phyloP scores from a whole-genome alignment of 2,329 filamentous ascomycete species.

The Cercospora sesami region DNA sequence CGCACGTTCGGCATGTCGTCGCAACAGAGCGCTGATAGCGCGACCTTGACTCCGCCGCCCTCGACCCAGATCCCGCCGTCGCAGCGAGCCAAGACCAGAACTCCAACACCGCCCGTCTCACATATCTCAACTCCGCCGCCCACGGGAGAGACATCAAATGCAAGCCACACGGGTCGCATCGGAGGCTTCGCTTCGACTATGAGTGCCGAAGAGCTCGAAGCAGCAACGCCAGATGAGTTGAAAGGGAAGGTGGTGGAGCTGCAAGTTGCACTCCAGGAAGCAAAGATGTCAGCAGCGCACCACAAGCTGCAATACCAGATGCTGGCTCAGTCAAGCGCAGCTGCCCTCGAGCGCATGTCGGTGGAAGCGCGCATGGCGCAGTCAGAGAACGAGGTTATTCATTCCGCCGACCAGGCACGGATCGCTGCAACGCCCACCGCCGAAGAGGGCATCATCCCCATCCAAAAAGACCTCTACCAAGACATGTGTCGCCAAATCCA shows the following conservation, averaged over 20 bases:
- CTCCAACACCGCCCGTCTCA: slow-evolving; percentile 54
- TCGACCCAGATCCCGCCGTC: slow-evolving; percentile 56
- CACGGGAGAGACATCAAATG: slow-evolving; percentile 35
- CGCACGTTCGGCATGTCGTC: neutral
- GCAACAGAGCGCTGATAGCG: slow-evolving; percentile 11
- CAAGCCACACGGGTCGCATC: slow-evolving; percentile 21
- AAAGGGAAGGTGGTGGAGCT: slow-evolving; percentile 56
- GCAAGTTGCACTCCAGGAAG: slow-evolving; percentile 58
- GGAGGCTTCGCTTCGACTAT: slow-evolving; percentile 38
- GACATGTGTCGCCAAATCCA: slow-evolving; percentile 56
- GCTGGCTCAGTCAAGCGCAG: slow-evolving; percentile 77
- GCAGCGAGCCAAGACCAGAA: slow-evolving; percentile 43
- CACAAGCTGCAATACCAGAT: slow-evolving; percentile 88
- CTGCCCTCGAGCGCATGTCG: slow-evolving; percentile 79
- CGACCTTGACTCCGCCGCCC: slow-evolving; percentile 60
- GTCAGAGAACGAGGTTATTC: slow-evolving; percentile 80
- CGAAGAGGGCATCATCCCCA: slow-evolving; percentile 43
- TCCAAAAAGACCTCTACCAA: slow-evolving; percentile 56
- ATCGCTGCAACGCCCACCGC: slow-evolving; percentile 54
- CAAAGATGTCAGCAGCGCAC: slow-evolving; percentile 82
- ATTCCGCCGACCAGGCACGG: slow-evolving; percentile 68
- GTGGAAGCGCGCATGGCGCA: slow-evolving; percentile 93
- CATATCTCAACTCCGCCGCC: slow-evolving; percentile 54
- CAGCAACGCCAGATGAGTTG: slow-evolving; percentile 54
- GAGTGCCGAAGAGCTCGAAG: slow-evolving; percentile 53